Evolutionary conservation across 345 rosid species (phyloP), one percentile per base, ranked within the genome.

Genomic region (Excoecaria agallocha): DNA sequence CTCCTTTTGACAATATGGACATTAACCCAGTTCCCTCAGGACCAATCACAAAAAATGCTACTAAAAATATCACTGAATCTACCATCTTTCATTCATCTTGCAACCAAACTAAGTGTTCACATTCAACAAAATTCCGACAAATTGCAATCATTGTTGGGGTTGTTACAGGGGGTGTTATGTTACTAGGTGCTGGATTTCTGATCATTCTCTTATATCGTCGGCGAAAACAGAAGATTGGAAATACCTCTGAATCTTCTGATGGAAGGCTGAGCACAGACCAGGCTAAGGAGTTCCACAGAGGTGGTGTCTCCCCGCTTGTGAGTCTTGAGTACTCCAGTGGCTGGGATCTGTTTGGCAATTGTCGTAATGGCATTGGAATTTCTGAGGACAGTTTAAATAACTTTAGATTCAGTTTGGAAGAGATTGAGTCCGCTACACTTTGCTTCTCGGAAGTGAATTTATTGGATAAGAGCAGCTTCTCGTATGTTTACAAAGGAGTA

Each of bases 351-450:
- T 80, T 91, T 0, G 94, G 88, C 0, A 89, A 85, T 35, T 81
- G 85, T 55, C 78, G 84, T 70, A 85, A 84, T 46, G 89, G 93
- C 59, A 82, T 77, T 60, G 91, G 87, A 70, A 73, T 82, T 59
- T 77, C 76, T 22, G 88, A 83, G 49, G 87, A 87, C 66, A 68
- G 85, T 81, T 81, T 86, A 25, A 87, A 84, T 49, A 87, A 76
- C 60, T 90, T 83, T 12, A 85, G 87, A 72, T 90, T 89, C 86
- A 90, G 87, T 71, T 69, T 93, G 75, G 99, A 95, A 81, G 98
- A 91, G 78, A 74, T 95, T 19, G 98, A 95, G 81, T 93, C 94
- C 8, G 98, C 98, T 30, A 93, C 97, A 19, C 97, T 85, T 3
- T 89, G 97, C 80, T 95, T 95, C 57, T 95, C 97, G 0, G 93